Conservation (phyloP, 176 grass and related monocot species). For the Oropetium thomaeum region DNA sequence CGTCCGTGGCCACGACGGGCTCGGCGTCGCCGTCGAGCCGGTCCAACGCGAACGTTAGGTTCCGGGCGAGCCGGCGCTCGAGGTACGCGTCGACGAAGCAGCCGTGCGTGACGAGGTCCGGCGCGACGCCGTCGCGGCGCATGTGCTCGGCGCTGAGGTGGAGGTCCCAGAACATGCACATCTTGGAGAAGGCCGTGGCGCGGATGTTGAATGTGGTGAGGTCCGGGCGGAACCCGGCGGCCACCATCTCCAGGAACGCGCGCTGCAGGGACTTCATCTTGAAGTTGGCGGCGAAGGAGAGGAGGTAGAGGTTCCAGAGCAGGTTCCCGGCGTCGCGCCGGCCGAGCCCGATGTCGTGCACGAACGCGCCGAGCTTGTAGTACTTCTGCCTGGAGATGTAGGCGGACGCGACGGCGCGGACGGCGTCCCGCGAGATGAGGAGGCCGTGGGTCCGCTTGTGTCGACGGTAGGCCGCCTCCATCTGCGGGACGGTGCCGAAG, state of each 20-base stretch:
- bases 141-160: slow-evolving; percentile 83
- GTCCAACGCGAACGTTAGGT: slow-evolving; percentile 59
- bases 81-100: slow-evolving; percentile 81
- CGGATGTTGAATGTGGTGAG: slow-evolving; percentile 87
- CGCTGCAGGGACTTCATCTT: slow-evolving; percentile 95
- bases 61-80: slow-evolving; percentile 67
- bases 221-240: slow-evolving; percentile 57
- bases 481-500: slow-evolving; percentile 59
- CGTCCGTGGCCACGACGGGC: slow-evolving; percentile 55
- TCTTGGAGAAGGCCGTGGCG: slow-evolving; percentile 69
- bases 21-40: slow-evolving; percentile 34
- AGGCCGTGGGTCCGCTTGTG: slow-evolving; percentile 67
- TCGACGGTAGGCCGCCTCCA: slow-evolving; percentile 64
- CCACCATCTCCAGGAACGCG: slow-evolving; percentile 84
- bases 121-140: slow-evolving; percentile 55
- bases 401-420: slow-evolving; percentile 52
- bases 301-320: slow-evolving; percentile 79
- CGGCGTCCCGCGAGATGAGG: slow-evolving; percentile 40
- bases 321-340: slow-evolving; percentile 65
- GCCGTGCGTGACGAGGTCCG: slow-evolving; percentile 79
- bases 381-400: slow-evolving; percentile 67
- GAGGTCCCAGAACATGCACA: slow-evolving; percentile 98
- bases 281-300: slow-evolving; percentile 89
- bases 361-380: slow-evolving; percentile 76
- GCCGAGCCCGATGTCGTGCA: slow-evolving; percentile 46